Evolutionary conservation across 164 flowering plant species (phyloP).

Genomic region (Aristolochia fimbriata): DNA sequence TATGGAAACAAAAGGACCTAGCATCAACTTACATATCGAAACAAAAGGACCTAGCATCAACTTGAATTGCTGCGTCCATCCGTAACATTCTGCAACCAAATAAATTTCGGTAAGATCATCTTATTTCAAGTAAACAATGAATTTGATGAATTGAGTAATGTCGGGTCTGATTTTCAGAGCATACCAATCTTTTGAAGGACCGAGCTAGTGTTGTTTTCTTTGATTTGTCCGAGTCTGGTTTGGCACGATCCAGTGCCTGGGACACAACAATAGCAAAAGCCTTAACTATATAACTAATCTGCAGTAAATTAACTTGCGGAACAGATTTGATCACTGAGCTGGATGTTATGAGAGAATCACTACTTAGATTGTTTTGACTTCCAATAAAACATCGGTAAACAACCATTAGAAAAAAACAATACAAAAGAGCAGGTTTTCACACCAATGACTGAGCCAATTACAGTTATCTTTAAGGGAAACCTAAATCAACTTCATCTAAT

Average conservation of each 20-base stretch:
- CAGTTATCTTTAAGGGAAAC: no score
- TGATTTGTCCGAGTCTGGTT: conserved; percentile 21
- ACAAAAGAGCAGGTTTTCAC: no score
- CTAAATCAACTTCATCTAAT: no score
- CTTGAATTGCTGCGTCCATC: conserved; percentile 17
- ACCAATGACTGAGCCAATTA: no score
- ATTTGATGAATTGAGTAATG: not conserved
- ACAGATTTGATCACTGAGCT: no score
- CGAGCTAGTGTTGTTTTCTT: conserved; percentile 13
- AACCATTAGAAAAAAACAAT: no score
- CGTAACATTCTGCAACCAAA: conserved; percentile 15
- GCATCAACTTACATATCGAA: conserved; percentile 7
- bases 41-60: conserved; percentile 1
- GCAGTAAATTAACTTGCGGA: no score
- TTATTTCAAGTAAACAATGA: not conserved
- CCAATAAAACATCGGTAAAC: no score
- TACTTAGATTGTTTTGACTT: no score
- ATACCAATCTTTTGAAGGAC: conserved; percentile 26
- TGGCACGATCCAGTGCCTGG: conserved; percentile 33
- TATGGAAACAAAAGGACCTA: no score
- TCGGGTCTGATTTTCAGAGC: not conserved
- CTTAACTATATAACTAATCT: no score
- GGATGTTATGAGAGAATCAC: no score
- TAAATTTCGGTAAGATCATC: not conserved
- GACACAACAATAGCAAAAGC: not conserved